Conservation (phyloP, 1,139 yeast species). For the Debaryomyces psychrophilus region DNA sequence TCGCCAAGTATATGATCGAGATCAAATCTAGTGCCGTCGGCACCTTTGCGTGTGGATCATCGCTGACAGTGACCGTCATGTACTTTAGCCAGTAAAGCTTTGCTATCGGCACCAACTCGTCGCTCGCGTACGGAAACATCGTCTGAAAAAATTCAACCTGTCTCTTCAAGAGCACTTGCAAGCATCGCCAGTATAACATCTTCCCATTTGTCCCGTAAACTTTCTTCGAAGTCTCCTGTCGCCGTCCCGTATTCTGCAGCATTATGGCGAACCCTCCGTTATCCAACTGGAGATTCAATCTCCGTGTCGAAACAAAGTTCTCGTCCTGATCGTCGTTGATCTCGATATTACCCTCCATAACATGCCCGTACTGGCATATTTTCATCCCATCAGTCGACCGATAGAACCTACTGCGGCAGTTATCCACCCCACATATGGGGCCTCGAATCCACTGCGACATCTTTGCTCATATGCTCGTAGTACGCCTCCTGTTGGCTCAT, state of each 20-base stretch:
- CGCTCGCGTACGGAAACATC: slow-evolving; percentile 15
- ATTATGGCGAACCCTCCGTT: slow-evolving; percentile 22
- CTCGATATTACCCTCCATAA: slow-evolving; percentile 78
- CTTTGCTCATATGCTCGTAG: background rate
- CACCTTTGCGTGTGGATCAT: slow-evolving; percentile 1
- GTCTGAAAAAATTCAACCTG: slow-evolving; percentile 40
- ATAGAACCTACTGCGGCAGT: slow-evolving; percentile 82
- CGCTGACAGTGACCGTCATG: slow-evolving; percentile 19
- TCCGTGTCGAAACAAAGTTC: slow-evolving; percentile 43
- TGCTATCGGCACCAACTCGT: slow-evolving; percentile 43
- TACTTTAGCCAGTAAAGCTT: slow-evolving; percentile 55
- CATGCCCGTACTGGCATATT: slow-evolving; percentile 90
- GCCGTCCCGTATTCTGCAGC: slow-evolving; percentile 40
- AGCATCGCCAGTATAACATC: slow-evolving; percentile 47
- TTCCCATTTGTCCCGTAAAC: slow-evolving; percentile 60
- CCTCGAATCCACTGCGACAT: slow-evolving; percentile 64
- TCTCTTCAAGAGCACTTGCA: slow-evolving; percentile 56
- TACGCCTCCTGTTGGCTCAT: background rate
- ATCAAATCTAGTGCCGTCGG: slow-evolving; percentile 35
- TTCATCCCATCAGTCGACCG: slow-evolving; percentile 71
- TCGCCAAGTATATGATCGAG: slow-evolving; percentile 42
- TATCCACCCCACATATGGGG: slow-evolving; percentile 83
- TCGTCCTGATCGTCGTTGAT: slow-evolving; percentile 75
- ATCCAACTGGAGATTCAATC: slow-evolving; percentile 46
- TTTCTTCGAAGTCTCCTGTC: slow-evolving; percentile 32